Evolutionary conservation across 345 rosid genomes (phyloP).

Genomic region (Excoecaria cochinchinensis): DNA sequence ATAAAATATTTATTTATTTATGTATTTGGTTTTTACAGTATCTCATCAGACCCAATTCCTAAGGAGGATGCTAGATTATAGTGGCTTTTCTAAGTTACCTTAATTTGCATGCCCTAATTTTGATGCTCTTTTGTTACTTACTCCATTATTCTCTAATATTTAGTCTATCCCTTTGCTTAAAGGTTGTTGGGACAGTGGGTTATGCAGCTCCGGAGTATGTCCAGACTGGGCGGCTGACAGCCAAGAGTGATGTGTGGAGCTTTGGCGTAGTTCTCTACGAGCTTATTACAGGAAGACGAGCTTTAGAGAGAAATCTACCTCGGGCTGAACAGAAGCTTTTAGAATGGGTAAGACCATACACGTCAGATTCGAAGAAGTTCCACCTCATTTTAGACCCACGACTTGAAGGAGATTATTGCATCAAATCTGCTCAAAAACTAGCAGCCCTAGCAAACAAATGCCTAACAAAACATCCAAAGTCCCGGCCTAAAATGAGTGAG

Average conservation of each 20-base stretch:
- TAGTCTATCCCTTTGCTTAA: constrained; percentile 5
- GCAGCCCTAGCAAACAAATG: constrained; percentile 86
- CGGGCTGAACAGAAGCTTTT: constrained; percentile 87
- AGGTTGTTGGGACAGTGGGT: constrained; percentile 98
- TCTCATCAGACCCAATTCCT: not conserved
- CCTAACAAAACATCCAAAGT: constrained; percentile 69
- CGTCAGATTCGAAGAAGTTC: constrained; percentile 79
- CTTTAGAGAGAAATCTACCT: constrained; percentile 77
- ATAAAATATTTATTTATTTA: not conserved
- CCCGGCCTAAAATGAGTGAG: constrained; percentile 92
- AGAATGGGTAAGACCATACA: constrained; percentile 89
- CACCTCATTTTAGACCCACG: constrained; percentile 77
- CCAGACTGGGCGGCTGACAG: constrained; percentile 78
- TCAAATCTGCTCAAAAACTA: constrained; percentile 77
- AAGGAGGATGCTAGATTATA: not conserved
- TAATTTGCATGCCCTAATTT: not conserved
- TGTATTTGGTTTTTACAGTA: not conserved
- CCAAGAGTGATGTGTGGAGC: constrained; percentile 99
- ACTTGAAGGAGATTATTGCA: constrained; percentile 62
- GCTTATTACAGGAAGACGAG: constrained; percentile 89
- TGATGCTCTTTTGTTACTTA: not conserved
- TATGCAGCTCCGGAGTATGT: constrained; percentile 98
- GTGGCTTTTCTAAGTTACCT: not conserved
- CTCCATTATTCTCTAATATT: not conserved
- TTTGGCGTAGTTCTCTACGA: constrained; percentile 94